Base-by-base conservation (phyloP, 1,284 basidiomycete species). In the Austropuccinia psidii region DNA sequence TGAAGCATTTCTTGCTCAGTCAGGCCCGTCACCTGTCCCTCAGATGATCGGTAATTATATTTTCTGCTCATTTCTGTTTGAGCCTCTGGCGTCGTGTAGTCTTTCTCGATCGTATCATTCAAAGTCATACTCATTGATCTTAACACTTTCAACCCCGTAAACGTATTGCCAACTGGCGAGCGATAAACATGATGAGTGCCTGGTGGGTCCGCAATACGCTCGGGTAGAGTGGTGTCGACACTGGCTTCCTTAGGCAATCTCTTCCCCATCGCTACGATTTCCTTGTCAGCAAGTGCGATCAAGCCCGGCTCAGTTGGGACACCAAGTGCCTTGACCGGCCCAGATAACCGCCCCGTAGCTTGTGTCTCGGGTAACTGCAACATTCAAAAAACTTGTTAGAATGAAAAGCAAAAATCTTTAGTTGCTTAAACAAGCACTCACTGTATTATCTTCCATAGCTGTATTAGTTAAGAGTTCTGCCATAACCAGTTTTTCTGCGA, bases 1-100 rank as follows among this genome's bases (percentile, higher is more conserved):
- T 52, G 58, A n/a, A 61, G 61, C 41, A 72, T 60, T n/a, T 72
- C 69, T 50, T 62, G 57, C 24, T 72, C 69, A 33, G 57, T 72
- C 69, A 72, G 50, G 9, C 57, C 69, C 21, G 54, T 27, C 7
- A 72, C 47, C 21, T 50, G 69, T 27, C 50, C 27, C 1, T n/a
- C 54, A 27, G 6, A 24, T 54, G 50, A 13, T 27, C 27, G 55
- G 6, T 37, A 29, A 13, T 41, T 55, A 41, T 60, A 41, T 11
- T 37, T 60, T 11, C 58, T 41, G 29, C 62, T 52, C 27, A 72
- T 29, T 21, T 61, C 58, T n/a, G 49, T 31, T 54, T 72, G 69
- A 11, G 35, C 69, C 39, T 72, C 69, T 24, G 69, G 69, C 4
- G 69, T 72, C 19, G 69, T 72, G 33, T 60, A 72, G 47, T 72